Conservation (phyloP, 441 rosid species). For the Hypseocharis bilobata region DNA sequence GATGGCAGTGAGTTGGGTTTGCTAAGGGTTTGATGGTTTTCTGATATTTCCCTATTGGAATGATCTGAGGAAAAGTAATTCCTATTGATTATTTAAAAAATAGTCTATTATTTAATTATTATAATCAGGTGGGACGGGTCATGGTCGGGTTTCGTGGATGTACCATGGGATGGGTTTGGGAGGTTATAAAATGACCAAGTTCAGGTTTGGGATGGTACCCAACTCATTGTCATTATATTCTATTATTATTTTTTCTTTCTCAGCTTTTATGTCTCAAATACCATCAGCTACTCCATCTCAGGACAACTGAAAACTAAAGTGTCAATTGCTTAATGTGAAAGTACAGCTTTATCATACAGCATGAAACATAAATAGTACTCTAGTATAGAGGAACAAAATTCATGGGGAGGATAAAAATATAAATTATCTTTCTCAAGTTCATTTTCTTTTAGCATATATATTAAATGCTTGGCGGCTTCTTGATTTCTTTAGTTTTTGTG, state of each 20-base stretch:
- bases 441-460: not conserved
- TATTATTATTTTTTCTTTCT: not conserved
- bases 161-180: too few relatives aligned
- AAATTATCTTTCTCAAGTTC: not conserved
- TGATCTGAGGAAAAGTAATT: not conserved
- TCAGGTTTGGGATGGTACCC: not conserved
- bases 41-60: not conserved
- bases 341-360: too few relatives aligned
- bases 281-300: not conserved
- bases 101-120: not conserved
- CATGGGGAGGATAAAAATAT: not conserved
- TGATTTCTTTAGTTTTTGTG: constrained; percentile 3
- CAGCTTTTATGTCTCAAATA: not conserved
- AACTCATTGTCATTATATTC: too few relatives aligned
- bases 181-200: too few relatives aligned
- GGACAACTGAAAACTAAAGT: not conserved
- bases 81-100: not conserved
- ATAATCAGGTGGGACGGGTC: not conserved
- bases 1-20: not conserved
- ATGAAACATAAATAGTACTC: too few relatives aligned
- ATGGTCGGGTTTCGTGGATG: too few relatives aligned
- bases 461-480: constrained; percentile 5
- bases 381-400: not conserved
- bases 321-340: too few relatives aligned
- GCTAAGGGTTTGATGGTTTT: not conserved